Conservation (phyloP, 768 basidiomycete genomes). For the Pholiota microspora region DNA sequence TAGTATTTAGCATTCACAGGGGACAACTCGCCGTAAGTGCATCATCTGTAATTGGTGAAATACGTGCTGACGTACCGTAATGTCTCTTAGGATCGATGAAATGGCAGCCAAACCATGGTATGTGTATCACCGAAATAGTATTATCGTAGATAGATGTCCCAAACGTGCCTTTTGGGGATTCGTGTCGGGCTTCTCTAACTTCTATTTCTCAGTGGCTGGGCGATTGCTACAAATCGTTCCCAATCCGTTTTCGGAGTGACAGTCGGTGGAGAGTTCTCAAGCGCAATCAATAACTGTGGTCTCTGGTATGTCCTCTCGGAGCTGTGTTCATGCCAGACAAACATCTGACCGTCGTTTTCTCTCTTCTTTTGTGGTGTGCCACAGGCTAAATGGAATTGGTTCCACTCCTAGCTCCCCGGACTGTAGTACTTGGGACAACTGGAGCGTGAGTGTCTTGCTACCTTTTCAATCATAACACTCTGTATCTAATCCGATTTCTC, state of each 20-base stretch:
- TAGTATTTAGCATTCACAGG: slow-evolving; percentile 46
- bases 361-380: slow-evolving; percentile 9
- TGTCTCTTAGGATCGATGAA: slow-evolving; percentile 30
- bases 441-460: slow-evolving; percentile 32
- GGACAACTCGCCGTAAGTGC: slow-evolving; percentile 38
- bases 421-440: slow-evolving; percentile 43
- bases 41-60: slow-evolving; percentile 10
- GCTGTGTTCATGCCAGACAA: slow-evolving; percentile 5
- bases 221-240: slow-evolving; percentile 54
- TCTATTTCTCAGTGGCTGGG: slow-evolving; percentile 40
- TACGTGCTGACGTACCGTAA: slow-evolving; percentile 10
- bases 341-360: slow-evolving; percentile 12
- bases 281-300: slow-evolving; percentile 78
- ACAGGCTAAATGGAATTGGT: slow-evolving; percentile 48
- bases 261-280: slow-evolving; percentile 80
- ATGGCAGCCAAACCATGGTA: slow-evolving; percentile 46
- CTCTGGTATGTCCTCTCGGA: slow-evolving; percentile 42
- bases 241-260: slow-evolving; percentile 76
- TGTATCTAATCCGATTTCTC: not conserved
- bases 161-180: slow-evolving; percentile 16
- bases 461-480: not conserved
- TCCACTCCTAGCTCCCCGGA: slow-evolving; percentile 31
- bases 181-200: slow-evolving; percentile 19
- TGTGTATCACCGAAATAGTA: slow-evolving; percentile 16
- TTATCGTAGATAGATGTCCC: slow-evolving; percentile 15